Conservation (phyloP, 202 grass and related monocot genomes). For the Sporobolus alterniflorus region DNA sequence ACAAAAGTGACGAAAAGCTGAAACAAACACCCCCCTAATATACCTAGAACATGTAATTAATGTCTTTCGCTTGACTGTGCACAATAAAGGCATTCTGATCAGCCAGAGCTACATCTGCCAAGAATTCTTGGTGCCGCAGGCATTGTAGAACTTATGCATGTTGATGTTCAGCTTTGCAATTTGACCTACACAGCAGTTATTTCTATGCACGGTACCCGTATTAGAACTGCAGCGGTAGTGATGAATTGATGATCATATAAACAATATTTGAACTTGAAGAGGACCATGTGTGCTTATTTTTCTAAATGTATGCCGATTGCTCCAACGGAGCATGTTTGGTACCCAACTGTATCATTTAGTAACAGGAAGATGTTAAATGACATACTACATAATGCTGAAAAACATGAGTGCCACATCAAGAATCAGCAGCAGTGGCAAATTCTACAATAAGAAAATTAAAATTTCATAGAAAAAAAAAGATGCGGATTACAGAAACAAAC, state of each 20-base stretch:
- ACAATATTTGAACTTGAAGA: not conserved
- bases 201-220: not conserved
- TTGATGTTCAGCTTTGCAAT: not conserved
- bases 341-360: not conserved
- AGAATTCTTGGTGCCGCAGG: not conserved
- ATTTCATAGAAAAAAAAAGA: not conserved
- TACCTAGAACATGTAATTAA: not conserved
- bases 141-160: not conserved
- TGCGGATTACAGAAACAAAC: conserved; percentile 53
- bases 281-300: not conserved
- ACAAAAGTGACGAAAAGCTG: no score
- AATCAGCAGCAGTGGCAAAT: not conserved
- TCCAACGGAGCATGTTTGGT: not conserved
- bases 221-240: not conserved
- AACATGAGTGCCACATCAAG: not conserved
- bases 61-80: not conserved
- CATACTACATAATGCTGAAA: conserved; percentile 3
- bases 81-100: not conserved
- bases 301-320: conserved; percentile 7
- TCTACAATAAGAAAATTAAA: conserved; percentile 19
- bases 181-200: not conserved
- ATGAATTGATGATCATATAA: not conserved
- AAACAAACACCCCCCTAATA: no score
- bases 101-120: not conserved
- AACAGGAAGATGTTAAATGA: not conserved